Evolutionary conservation across 148 eudicot genomes (phyloP).

Genomic region (Camellia sinensis): DNA sequence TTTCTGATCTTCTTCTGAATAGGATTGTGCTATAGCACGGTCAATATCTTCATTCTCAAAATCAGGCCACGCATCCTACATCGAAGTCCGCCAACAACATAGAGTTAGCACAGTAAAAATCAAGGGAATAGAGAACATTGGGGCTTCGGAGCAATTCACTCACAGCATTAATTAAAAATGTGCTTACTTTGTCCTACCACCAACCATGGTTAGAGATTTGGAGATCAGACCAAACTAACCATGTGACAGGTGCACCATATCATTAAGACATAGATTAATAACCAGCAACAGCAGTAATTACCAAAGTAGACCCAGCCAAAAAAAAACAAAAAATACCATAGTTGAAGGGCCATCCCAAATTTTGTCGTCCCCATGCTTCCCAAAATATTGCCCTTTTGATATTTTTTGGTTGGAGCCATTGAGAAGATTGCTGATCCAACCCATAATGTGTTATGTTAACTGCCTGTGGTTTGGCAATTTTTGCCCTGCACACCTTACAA

Average conservation of each 20-base stretch:
- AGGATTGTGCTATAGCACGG: conserved; percentile 82
- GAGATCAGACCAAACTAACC: background rate
- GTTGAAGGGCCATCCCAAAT: conserved; percentile 4
- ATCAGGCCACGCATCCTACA: conserved; percentile 72
- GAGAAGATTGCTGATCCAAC: conserved; percentile 81
- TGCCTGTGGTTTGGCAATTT: conserved; percentile 24
- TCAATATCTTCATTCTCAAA: conserved; percentile 76
- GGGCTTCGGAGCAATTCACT: background rate
- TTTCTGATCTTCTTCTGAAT: conserved; percentile 54
- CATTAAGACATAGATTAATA: background rate
- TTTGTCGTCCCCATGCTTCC: background rate
- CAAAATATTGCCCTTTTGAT: conserved; percentile 58
- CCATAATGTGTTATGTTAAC: conserved; percentile 44
- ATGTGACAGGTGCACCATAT: background rate
- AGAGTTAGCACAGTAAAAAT: background rate
- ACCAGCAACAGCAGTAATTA: conserved; percentile 5
- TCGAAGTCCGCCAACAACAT: conserved; percentile 15
- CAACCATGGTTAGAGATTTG: background rate
- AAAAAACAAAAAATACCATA: conserved; percentile 16
- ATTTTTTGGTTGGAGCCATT: conserved; percentile 60
- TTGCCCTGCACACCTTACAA: conserved; percentile 21
- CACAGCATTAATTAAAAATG: background rate
- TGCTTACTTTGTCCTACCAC: background rate
- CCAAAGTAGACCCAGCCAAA: background rate
- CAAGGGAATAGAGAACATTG: background rate